Evolutionary conservation across 352 stramenopile genomes (phyloP).

Genomic region (Globisporangium yorkense): DNA sequence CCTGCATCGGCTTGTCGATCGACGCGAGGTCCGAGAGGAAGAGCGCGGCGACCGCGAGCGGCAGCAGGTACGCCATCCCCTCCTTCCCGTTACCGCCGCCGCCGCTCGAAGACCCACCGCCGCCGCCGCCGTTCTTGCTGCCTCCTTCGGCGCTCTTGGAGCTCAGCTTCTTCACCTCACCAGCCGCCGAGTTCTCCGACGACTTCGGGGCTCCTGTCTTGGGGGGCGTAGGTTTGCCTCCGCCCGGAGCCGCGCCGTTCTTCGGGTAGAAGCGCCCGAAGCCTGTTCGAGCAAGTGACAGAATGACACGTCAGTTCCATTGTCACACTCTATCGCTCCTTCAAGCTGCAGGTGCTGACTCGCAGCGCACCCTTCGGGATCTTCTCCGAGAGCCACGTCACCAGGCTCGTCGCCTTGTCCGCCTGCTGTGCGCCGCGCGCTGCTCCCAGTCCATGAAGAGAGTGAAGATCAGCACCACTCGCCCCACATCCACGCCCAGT

Average conservation of each 20-base stretch:
- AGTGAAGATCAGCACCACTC: neutral
- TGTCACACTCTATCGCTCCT: neutral
- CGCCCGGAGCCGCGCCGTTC: conserved; percentile 30
- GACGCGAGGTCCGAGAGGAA: conserved; percentile 69
- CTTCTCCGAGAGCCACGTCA: conserved; percentile 75
- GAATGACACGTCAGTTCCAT: neutral
- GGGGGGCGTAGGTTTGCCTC: conserved; percentile 35
- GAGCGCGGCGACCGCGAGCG: conserved; percentile 60
- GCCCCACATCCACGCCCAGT: too few species aligned
- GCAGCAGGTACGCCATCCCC: conserved; percentile 69
- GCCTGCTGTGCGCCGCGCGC: conserved; percentile 37
- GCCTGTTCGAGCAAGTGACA: conserved; percentile 14
- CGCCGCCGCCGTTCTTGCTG: conserved; percentile 24
- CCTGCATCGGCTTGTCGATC: conserved; percentile 81
- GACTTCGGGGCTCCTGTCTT: conserved; percentile 45
- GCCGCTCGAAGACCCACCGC: conserved; percentile 24
- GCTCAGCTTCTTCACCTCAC: conserved; percentile 65
- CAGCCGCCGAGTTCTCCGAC: conserved; percentile 35
- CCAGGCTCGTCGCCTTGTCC: conserved; percentile 53
- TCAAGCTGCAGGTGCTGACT: too few species aligned
- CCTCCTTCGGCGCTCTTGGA: conserved; percentile 36
- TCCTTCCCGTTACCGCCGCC: conserved; percentile 38
- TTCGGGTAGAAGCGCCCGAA: conserved; percentile 87
- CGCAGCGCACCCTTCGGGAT: conserved; percentile 45
- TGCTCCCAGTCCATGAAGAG: conserved; percentile 7